These are phyloP conservation scores for Brassica rapa DNA, from an alignment of 345 rosid genomes.

Conservation along the genomic window DNA sequence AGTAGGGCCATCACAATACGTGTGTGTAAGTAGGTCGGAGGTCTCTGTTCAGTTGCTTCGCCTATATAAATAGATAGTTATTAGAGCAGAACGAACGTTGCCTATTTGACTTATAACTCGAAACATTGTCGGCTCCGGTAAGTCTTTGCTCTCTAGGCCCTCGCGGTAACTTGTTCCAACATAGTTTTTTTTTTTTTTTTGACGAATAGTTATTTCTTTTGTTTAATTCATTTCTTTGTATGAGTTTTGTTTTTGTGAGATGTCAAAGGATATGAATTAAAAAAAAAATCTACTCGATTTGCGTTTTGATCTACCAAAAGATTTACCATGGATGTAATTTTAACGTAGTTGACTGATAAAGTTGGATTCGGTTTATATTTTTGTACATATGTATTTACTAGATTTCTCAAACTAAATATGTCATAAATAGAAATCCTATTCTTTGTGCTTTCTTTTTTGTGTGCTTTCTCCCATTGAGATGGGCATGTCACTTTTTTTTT, in stretches of 20 bases:
- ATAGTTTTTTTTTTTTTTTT: too few species aligned
- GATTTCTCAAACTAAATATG: not conserved
- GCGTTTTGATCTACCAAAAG: not conserved
- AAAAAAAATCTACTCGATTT: not conserved
- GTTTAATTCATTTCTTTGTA: not conserved
- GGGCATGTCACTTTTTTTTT: constrained; percentile 24
- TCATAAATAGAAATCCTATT: not conserved
- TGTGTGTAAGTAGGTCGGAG: not conserved
- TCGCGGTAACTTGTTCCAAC: not conserved
- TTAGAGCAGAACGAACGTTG: not conserved
- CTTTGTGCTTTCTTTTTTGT: constrained; percentile 10
- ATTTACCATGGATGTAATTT: not conserved
- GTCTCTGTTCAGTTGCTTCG: not conserved
- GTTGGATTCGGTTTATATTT: not conserved
- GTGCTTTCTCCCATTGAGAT: constrained; percentile 26
- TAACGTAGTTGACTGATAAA: not conserved
- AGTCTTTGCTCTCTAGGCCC: not conserved
- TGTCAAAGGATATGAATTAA: not conserved
- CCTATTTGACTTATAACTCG: constrained; percentile 12
- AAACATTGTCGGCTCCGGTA: not conserved
- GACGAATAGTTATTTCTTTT: not conserved
- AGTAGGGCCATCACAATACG: constrained; percentile 8
- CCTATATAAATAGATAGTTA: not conserved
- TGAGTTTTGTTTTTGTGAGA: not conserved
- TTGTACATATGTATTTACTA: not conserved